Evolutionary conservation across 495 filamentous ascomycete species (phyloP).

Genomic region (Oidiodendron maius): DNA sequence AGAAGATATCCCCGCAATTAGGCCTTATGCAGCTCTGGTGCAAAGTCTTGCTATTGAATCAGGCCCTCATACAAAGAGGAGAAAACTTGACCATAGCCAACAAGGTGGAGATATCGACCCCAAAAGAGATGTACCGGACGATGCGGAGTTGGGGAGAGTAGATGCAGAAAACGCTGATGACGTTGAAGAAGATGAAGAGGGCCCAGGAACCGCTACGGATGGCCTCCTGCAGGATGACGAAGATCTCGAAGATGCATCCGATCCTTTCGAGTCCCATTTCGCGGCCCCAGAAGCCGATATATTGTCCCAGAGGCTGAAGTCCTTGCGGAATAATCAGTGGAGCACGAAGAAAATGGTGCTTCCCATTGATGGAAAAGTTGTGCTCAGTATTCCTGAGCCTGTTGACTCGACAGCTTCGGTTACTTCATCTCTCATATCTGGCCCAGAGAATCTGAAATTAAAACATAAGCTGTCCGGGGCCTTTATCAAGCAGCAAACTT

Average conservation of each 20-base stretch:
- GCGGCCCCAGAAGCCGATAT: constrained; percentile 51
- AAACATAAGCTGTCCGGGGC: constrained; percentile 48
- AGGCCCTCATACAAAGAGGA: constrained; percentile 56
- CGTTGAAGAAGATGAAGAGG: constrained; percentile 43
- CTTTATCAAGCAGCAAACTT: constrained; percentile 17
- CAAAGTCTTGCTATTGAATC: constrained; percentile 52
- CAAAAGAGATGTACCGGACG: constrained; percentile 18
- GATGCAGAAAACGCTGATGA: constrained; percentile 36
- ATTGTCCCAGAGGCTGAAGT: constrained; percentile 40
- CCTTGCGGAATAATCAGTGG: constrained; percentile 59
- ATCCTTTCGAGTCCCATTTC: constrained; percentile 82
- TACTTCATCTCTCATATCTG: constrained; percentile 25
- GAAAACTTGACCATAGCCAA: constrained; percentile 51
- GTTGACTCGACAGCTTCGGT: constrained; percentile 9
- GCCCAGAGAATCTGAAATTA: constrained; percentile 47
- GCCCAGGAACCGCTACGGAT: constrained; percentile 25
- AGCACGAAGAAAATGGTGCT: constrained; percentile 34
- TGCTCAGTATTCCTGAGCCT: constrained; percentile 30
- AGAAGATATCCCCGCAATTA: constrained; percentile 26
- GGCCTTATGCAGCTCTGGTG: constrained; percentile 62
- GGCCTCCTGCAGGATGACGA: constrained; percentile 33
- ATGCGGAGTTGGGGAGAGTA: constrained; percentile 25
- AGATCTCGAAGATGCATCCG: constrained; percentile 44
- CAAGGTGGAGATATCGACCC: constrained; percentile 3
- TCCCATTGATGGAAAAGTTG: constrained; percentile 33